phyloP scores from a whole-genome alignment of 805 yeast genomes.

The Candida silvicultrix region DNA sequence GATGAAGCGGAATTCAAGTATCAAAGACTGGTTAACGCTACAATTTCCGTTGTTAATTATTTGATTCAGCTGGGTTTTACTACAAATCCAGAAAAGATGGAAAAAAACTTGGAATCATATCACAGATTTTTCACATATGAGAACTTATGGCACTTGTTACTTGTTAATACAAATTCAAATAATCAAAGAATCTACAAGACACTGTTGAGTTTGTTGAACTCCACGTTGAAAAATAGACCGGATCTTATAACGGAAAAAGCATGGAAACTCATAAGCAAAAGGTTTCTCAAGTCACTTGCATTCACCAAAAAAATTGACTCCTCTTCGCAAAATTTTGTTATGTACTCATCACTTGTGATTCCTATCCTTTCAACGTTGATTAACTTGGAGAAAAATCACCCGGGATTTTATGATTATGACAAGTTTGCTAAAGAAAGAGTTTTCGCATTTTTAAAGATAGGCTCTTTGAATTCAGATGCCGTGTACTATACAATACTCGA shows the following conservation, averaged over 20 bases:
- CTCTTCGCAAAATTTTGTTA: conserved; percentile 27
- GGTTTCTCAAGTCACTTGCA: conserved; percentile 26
- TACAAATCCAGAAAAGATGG: conserved; percentile 14
- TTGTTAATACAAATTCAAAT: conserved; percentile 25
- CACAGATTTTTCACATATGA: conserved; percentile 33
- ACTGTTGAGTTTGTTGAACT: conserved; percentile 30
- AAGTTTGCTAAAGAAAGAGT: conserved; percentile 42
- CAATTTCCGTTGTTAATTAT: conserved; percentile 41
- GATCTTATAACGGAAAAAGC: conserved; percentile 16
- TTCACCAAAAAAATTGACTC: conserved; percentile 22
- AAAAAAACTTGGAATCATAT: conserved; percentile 16
- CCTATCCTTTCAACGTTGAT: conserved; percentile 44
- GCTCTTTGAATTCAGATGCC: conserved; percentile 48
- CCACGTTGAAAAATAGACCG: conserved; percentile 21
- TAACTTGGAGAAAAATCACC: conserved; percentile 36
- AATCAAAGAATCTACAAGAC: conserved; percentile 38
- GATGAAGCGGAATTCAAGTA: conserved; percentile 66
- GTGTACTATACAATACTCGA: conserved; percentile 34
- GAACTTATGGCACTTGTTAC: conserved; percentile 37
- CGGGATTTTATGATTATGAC: conserved; percentile 48
- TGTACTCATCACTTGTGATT: conserved; percentile 40
- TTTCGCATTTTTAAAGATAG: conserved; percentile 39
- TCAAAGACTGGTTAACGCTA: conserved; percentile 45
- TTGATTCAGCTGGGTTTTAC: conserved; percentile 20
- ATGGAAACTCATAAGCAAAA: conserved; percentile 27